Conservation (phyloP, 78 protist species). For the Neovahlkampfia damariscottae region DNA sequence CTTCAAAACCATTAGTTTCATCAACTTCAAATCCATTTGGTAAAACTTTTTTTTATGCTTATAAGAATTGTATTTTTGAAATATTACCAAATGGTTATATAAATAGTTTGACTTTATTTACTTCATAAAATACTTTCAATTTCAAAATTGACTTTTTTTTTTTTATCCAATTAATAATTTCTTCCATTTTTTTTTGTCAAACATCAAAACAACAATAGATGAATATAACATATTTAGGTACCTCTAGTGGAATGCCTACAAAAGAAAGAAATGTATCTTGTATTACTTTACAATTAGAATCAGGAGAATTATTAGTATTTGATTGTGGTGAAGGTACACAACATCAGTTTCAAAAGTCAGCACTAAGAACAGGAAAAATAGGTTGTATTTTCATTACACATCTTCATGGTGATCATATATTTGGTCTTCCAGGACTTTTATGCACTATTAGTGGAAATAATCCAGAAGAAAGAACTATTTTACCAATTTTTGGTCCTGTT, state of each 20-base stretch:
- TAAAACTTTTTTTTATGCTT: not conserved
- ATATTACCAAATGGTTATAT: not conserved
- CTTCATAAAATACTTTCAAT: too few relatives aligned
- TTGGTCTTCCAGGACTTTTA: slow-evolving; percentile 32
- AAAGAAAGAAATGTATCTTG: slow-evolving; percentile 9
- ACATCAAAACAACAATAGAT: slow-evolving; percentile 1
- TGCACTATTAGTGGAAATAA: not conserved
- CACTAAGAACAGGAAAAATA: not conserved
- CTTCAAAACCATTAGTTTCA: not conserved
- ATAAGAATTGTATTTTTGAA: not conserved
- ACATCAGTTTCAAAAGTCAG: not conserved
- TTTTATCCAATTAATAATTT: too few relatives aligned
- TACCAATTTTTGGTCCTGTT: slow-evolving; percentile 26
- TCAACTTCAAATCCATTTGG: not conserved
- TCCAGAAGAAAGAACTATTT: not conserved
- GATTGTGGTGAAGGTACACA: slow-evolving; percentile 39
- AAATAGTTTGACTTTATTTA: not conserved
- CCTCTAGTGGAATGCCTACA: slow-evolving; percentile 14
- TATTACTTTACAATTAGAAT: not conserved
- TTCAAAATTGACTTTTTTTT: too few relatives aligned
- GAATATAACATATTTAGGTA: slow-evolving; percentile 30
- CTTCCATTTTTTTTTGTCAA: not conserved
- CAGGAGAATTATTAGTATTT: slow-evolving; percentile 12
- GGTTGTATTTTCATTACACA: slow-evolving; percentile 35
- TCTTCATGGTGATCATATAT: slow-evolving; percentile 42